These are phyloP conservation scores for Coemansia sp. DNA, from an alignment of 192 early-diverging fungal genomes.

Conservation along the genomic window DNA sequence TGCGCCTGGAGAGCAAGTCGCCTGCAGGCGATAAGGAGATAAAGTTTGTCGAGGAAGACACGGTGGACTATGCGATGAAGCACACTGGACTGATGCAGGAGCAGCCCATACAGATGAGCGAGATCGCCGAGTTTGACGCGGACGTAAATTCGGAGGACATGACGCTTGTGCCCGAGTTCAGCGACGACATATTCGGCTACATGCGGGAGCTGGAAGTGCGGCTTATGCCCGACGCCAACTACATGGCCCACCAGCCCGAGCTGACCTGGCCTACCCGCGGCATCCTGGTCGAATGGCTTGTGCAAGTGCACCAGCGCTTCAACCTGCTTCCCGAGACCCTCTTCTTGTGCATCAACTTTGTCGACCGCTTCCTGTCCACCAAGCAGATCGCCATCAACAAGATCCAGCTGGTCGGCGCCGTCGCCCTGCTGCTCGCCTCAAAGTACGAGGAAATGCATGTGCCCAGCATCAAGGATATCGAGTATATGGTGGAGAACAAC, in stretches of 20 bases:
- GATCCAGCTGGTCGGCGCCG: slow-evolving; percentile 58
- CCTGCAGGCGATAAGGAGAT: slow-evolving; percentile 4
- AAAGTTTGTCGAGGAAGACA: slow-evolving; percentile 41
- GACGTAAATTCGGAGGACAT: slow-evolving; percentile 54
- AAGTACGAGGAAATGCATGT: slow-evolving; percentile 62
- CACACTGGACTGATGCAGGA: slow-evolving; percentile 44
- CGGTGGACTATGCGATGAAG: slow-evolving; percentile 41
- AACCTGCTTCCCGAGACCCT: slow-evolving; percentile 62
- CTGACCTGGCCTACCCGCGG: slow-evolving; percentile 55
- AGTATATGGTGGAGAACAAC: slow-evolving; percentile 49
- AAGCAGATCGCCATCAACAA: slow-evolving; percentile 50
- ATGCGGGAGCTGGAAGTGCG: slow-evolving; percentile 60
- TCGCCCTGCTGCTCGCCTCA: slow-evolving; percentile 55
- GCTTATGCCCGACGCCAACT: slow-evolving; percentile 54
- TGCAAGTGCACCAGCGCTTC: slow-evolving; percentile 59
- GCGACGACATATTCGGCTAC: slow-evolving; percentile 63
- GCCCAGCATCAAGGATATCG: slow-evolving; percentile 55
- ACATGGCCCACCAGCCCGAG: slow-evolving; percentile 51
- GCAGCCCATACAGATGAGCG: slow-evolving; percentile 29
- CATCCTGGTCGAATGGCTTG: slow-evolving; percentile 59
- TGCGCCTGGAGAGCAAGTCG: too few species aligned
- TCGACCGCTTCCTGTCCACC: slow-evolving; percentile 60
- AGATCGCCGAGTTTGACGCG: slow-evolving; percentile 53
- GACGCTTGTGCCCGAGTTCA: slow-evolving; percentile 58
- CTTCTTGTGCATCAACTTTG: slow-evolving; percentile 56